Evolutionary conservation across 192 early-diverging fungal species (phyloP).

Genomic region (Linnemannia exigua): DNA sequence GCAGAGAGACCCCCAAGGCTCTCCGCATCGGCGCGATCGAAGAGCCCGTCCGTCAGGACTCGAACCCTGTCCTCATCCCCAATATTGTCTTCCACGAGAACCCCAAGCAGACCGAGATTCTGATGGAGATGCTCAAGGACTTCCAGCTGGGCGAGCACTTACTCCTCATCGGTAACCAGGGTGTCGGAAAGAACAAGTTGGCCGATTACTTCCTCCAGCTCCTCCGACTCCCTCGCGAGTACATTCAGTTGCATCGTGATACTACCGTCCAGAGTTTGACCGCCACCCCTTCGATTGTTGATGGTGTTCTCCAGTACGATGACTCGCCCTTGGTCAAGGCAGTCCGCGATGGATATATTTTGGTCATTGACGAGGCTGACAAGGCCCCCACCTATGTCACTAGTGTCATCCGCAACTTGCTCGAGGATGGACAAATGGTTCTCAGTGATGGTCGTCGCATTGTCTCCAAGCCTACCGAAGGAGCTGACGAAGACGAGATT

Average conservation of each 20-base stretch:
- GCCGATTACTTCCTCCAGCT: constrained; percentile 81
- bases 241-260: constrained; percentile 86
- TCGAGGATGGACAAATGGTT: constrained; percentile 86
- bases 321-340: constrained; percentile 78
- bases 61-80: constrained; percentile 76
- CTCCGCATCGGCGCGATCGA: constrained; percentile 69
- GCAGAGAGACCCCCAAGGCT: constrained; percentile 59
- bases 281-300: constrained; percentile 76
- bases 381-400: constrained; percentile 88
- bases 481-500: constrained; percentile 61
- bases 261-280: constrained; percentile 85
- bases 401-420: constrained; percentile 77
- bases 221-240: constrained; percentile 77
- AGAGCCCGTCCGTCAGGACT: constrained; percentile 62
- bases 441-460: constrained; percentile 83
- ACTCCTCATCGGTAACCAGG: constrained; percentile 88
- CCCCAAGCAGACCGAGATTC: constrained; percentile 75
- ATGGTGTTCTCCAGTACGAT: constrained; percentile 78
- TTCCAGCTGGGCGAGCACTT: constrained; percentile 85
- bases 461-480: constrained; percentile 62
- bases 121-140: constrained; percentile 86
- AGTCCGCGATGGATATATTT: constrained; percentile 68
- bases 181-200: constrained; percentile 76
- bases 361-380: constrained; percentile 88
- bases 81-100: constrained; percentile 82